Evolutionary conservation across 129 eudicot genomes (phyloP).

Genomic region (Centaurea solstitialis): DNA sequence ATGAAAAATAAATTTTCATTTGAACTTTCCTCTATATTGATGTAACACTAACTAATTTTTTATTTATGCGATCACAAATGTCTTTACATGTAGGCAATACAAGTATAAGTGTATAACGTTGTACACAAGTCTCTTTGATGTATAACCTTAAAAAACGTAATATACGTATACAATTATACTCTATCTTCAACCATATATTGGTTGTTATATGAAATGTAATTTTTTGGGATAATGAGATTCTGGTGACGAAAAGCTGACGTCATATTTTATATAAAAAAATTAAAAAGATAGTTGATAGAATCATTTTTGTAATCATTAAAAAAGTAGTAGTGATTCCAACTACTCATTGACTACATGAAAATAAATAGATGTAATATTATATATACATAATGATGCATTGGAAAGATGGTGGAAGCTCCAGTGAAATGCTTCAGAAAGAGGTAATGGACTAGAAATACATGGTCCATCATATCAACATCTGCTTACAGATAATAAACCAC

Average conservation of each 20-base stretch:
- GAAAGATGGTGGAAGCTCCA: slow-evolving; percentile 1
- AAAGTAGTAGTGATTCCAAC: background rate
- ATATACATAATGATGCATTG: background rate
- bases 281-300: background rate
- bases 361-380: background rate
- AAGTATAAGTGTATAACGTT: background rate
- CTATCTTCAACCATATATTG: too few species aligned
- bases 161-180: too few species aligned
- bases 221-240: background rate
- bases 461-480: background rate
- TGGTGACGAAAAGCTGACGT: background rate
- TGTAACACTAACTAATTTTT: too few species aligned
- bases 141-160: too few species aligned
- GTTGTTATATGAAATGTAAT: background rate
- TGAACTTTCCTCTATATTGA: too few species aligned
- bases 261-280: background rate
- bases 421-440: background rate
- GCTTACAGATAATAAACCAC: background rate
- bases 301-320: background rate
- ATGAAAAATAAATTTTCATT: too few species aligned
- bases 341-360: background rate
- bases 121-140: too few species aligned
- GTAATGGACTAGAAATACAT: background rate
- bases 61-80: background rate
- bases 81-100: background rate